Percentiles rank a stretch among this genome's conserved stretches.
These are phyloP conservation scores for Pseudogymnoascus sp. DNA, from an alignment of 2,329 filamentous ascomycete genomes.

Conservation along the genomic window DNA sequence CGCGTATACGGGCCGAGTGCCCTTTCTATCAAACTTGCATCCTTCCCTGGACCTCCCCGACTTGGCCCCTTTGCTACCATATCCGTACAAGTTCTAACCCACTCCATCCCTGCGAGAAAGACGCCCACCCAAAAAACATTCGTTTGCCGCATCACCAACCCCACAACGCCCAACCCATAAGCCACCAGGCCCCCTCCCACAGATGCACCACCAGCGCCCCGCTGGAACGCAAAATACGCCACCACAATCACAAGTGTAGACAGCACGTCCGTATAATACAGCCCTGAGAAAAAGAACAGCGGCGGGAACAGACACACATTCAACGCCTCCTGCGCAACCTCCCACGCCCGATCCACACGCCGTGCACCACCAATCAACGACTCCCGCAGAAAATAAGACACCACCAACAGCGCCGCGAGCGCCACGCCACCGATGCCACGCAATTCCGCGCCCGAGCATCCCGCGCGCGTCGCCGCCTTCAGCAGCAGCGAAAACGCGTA, in stretches of 20 bases:
- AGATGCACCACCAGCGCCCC: conserved; percentile 15
- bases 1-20: conserved; percentile 29
- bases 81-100: conserved; percentile 42
- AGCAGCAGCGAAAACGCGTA: conserved; percentile 35
- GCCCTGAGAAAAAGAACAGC: conserved; percentile 88
- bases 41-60: conserved; percentile 12
- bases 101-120: conserved; percentile 60
- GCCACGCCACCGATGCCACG: background rate
- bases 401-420: background rate
- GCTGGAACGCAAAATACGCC: conserved; percentile 52
- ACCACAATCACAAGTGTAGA: conserved; percentile 70
- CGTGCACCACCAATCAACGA: background rate
- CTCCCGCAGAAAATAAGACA: background rate
- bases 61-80: conserved; percentile 12
- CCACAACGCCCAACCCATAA: conserved; percentile 49
- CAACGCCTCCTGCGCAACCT: conserved; percentile 52
- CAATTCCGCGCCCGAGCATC: background rate
- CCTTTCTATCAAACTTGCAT: background rate
- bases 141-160: conserved; percentile 80
- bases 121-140: conserved; percentile 94
- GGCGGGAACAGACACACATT: conserved; percentile 83
- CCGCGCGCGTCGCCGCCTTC: background rate
- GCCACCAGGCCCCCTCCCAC: conserved; percentile 28
- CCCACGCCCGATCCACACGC: background rate
- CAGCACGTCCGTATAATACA: conserved; percentile 92